Base-by-base conservation (phyloP, 2,329 filamentous ascomycete species). In the Amylocarpus encephaloides region DNA sequence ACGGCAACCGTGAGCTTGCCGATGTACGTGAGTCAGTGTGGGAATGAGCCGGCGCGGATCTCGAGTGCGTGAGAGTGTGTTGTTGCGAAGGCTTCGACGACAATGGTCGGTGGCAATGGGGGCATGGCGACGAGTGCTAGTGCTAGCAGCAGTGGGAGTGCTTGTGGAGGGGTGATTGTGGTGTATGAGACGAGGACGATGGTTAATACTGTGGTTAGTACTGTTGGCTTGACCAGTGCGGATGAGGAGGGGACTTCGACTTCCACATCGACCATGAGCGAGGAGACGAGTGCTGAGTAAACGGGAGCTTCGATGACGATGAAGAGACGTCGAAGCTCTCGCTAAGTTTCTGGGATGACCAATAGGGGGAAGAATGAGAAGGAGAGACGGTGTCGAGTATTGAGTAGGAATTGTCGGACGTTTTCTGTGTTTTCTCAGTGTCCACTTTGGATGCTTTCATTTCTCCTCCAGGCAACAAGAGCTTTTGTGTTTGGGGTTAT, bases 41-140 rank as follows among this genome's bases (percentile, higher is more conserved):
- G 52, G 7, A 26, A 26, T 16, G 43, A 54, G 13, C 59, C 57
- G 6, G 33, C 39, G 1, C 10, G 30, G 3, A 56, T 59, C 47
- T 59, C 54, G 3, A 55, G 55, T 16, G 59, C 57, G 3, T 61
- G 59, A 43, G 53, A 54, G 19, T 59, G 57, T 19, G 22, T 54
- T 10, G 39, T 35, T 5, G 33, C 46, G 16, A 39, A 32, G 34
- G n/a, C 40, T 32, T 10, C 29, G 11, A 45, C 22, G 13, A 29
- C 22, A 43, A 19, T 19, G 29, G 19, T 33, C n/a, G 42, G 29
- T 10, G 19, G 19, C 19, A 16, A 16, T 43, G 40, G 40, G 16
- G 26, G 13, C 16, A 16, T 12, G 6, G 12, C 22, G 11, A 30
- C 40, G 12, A 9, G 18, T 29, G 13, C 19, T 13, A 30, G 18